phyloP scores from a whole-genome alignment of 2,329 filamentous ascomycete species.

The Thielaviopsis punctulata region DNA sequence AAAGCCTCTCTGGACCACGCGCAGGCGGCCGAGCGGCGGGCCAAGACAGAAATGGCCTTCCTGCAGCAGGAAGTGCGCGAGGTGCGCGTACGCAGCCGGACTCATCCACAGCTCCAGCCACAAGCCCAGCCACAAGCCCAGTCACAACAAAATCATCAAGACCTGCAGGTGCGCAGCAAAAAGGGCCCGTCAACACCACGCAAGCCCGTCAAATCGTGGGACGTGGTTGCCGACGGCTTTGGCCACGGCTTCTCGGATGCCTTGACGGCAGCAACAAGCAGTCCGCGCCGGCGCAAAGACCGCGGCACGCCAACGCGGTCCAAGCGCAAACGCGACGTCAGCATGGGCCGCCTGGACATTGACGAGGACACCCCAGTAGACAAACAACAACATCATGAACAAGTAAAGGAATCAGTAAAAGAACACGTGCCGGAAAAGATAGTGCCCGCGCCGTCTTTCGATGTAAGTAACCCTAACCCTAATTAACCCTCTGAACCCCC shows the following conservation, averaged over 20 bases:
- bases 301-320: constrained; percentile 41
- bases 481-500: not conserved
- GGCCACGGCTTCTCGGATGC: too few species aligned
- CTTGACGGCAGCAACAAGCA: too few species aligned
- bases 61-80: constrained; percentile 54
- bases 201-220: constrained; percentile 25
- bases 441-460: constrained; percentile 5
- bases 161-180: too few species aligned
- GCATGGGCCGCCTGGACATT: constrained; percentile 29
- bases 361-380: not conserved
- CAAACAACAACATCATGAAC: not conserved
- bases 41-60: constrained; percentile 44
- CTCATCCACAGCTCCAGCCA: too few species aligned
- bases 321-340: constrained; percentile 52
- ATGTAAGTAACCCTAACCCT: not conserved
- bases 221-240: constrained; percentile 12
- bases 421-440: too few species aligned
- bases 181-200: not conserved
- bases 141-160: too few species aligned
- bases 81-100: not conserved
- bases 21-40: constrained; percentile 43
- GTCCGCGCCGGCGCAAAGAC: not conserved
- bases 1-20: constrained; percentile 23
- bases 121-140: too few species aligned
- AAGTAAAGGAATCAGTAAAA: too few species aligned